phyloP scores from a whole-genome alignment of 345 rosid species.

The Boechera stricta region DNA sequence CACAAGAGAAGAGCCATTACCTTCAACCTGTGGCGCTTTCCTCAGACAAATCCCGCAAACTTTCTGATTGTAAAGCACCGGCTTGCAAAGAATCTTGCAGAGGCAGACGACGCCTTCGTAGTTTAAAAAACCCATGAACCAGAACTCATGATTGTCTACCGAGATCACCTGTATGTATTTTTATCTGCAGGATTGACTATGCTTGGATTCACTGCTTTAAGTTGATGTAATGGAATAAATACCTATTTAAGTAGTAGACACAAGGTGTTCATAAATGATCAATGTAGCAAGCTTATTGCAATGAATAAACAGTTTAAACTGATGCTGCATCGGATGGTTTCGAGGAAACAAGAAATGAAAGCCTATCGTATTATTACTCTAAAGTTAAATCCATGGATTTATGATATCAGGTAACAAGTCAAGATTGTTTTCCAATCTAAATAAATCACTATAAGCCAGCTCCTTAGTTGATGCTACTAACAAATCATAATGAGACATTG shows the following conservation, averaged over 20 bases:
- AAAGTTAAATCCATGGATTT: neutral
- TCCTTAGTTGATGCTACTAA: neutral
- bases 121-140: slow-evolving; percentile 76
- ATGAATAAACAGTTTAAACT: neutral
- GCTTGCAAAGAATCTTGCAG: slow-evolving; percentile 27
- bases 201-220: slow-evolving; percentile 71
- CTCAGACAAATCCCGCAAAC: slow-evolving; percentile 84
- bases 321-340: neutral
- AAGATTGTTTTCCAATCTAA: slow-evolving; percentile 1
- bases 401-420: neutral
- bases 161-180: slow-evolving; percentile 69
- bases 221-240: slow-evolving; percentile 70
- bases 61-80: slow-evolving; percentile 34
- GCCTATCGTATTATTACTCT: neutral
- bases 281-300: neutral
- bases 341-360: slow-evolving; percentile 7
- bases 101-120: slow-evolving; percentile 53
- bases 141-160: slow-evolving; percentile 65
- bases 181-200: slow-evolving; percentile 54
- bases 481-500: neutral
- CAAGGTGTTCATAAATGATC: neutral
- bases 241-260: slow-evolving; percentile 52
- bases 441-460: slow-evolving; percentile 1
- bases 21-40: slow-evolving; percentile 63
- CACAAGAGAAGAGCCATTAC: slow-evolving; percentile 47